Evolutionary conservation across 257 asterid genomes (phyloP).

Genomic region (Rehmannia glutinosa): DNA sequence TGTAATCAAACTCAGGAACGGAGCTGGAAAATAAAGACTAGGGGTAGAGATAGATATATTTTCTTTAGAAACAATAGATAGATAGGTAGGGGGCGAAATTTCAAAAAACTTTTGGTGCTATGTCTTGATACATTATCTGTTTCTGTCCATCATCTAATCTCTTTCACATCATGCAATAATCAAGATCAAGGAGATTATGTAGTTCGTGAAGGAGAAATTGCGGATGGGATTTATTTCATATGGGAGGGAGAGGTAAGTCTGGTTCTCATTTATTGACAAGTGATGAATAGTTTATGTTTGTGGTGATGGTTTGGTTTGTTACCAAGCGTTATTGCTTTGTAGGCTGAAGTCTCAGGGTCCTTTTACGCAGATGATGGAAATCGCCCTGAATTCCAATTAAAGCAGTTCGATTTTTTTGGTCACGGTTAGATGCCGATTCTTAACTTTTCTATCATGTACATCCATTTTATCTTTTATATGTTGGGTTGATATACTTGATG

Average conservation of each 20-base stretch:
- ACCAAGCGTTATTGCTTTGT: slow-evolving; percentile 23
- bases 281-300: background rate
- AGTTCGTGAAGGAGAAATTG: slow-evolving; percentile 74
- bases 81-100: no score
- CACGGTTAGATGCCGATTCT: slow-evolving; percentile 58
- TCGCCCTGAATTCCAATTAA: slow-evolving; percentile 63
- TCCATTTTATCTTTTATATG: background rate
- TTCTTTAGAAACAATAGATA: no score
- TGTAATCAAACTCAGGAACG: background rate
- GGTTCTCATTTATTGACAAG: slow-evolving; percentile 16
- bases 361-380: slow-evolving; percentile 50
- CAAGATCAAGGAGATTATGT: slow-evolving; percentile 73
- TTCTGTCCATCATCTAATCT: slow-evolving; percentile 8
- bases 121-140: background rate
- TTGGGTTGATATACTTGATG: slow-evolving; percentile 8
- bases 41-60: no score
- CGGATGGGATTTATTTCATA: slow-evolving; percentile 75
- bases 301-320: background rate
- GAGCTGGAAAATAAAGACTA: no score
- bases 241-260: slow-evolving; percentile 85
- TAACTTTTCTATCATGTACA: background rate
- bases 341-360: slow-evolving; percentile 93
- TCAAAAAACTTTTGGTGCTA: background rate
- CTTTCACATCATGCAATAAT: slow-evolving; percentile 9
- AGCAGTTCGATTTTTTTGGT: slow-evolving; percentile 73